A percentile compares a stretch with the other conserved stretches of the same genome.
These are phyloP conservation scores for Gossypium stocksii DNA, from an alignment of 345 rosid genomes.

Conservation along the genomic window DNA sequence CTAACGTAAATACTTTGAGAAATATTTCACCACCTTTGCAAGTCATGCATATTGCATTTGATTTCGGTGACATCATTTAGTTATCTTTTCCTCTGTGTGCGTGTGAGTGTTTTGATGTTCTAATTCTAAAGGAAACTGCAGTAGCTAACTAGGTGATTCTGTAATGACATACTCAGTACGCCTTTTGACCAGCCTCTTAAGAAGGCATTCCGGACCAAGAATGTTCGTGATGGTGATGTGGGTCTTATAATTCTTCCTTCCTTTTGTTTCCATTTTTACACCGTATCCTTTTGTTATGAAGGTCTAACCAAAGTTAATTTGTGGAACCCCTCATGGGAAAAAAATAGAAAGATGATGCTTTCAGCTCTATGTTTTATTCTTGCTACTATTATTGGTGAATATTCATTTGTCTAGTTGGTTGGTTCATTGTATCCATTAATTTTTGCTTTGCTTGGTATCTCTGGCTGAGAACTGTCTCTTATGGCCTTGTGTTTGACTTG, in stretches of 20 bases:
- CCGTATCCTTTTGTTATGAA: not conserved
- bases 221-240: not conserved
- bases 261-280: not conserved
- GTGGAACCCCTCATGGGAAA: not conserved
- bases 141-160: not conserved
- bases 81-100: not conserved
- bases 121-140: not conserved
- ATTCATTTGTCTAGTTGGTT: not conserved
- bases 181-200: not conserved
- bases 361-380: not conserved
- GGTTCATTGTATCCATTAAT: not conserved
- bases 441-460: not conserved
- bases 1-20: not conserved
- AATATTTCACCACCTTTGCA: not conserved
- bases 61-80: not conserved
- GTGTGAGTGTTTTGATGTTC: not conserved
- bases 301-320: not conserved
- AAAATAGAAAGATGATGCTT: not conserved
- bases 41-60: not conserved
- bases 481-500: not conserved
- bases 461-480: not conserved
- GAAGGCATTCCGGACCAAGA: not conserved
- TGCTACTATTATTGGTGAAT: not conserved
- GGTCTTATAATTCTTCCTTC: not conserved
- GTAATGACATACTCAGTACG: not conserved